Conservation (phyloP, 75 land plant species). For the Cunninghamia lanceolata region DNA sequence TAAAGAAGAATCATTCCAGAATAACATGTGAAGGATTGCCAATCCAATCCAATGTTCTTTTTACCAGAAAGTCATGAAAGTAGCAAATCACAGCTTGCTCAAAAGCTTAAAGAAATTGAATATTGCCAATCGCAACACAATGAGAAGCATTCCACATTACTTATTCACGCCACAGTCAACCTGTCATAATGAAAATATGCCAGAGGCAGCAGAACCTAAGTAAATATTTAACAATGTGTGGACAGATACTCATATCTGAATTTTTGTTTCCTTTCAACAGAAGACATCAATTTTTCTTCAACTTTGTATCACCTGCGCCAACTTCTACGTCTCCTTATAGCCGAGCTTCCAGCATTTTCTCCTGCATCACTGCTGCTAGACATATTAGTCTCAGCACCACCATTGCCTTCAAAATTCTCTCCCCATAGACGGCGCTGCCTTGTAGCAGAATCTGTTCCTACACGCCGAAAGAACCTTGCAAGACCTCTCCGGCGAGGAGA, state of each 20-base stretch:
- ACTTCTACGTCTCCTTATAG: slow-evolving; percentile 27
- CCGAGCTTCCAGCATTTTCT: slow-evolving; percentile 19
- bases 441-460: neutral
- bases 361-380: slow-evolving; percentile 18
- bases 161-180: neutral
- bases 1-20: neutral
- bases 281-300: neutral
- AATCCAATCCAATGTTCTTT: slow-evolving; percentile 1
- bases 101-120: neutral
- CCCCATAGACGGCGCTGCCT: slow-evolving; percentile 28
- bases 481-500: slow-evolving; percentile 13
- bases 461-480: slow-evolving; percentile 9
- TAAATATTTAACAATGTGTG: neutral
- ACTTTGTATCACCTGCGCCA: slow-evolving; percentile 11
- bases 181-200: neutral
- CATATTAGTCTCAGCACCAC: slow-evolving; percentile 10
- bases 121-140: neutral
- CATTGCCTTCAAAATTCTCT: slow-evolving; percentile 23
- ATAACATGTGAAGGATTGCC: neutral
- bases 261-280: neutral
- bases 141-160: neutral
- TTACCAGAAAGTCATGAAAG: neutral
- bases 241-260: neutral
- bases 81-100: neutral
- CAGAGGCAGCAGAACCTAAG: neutral